A percentile compares a stretch with the other conserved stretches of the same genome.
Evolutionary conservation across 306 rosid genomes (phyloP).

Genomic region (Vigna reflexopilosa): DNA sequence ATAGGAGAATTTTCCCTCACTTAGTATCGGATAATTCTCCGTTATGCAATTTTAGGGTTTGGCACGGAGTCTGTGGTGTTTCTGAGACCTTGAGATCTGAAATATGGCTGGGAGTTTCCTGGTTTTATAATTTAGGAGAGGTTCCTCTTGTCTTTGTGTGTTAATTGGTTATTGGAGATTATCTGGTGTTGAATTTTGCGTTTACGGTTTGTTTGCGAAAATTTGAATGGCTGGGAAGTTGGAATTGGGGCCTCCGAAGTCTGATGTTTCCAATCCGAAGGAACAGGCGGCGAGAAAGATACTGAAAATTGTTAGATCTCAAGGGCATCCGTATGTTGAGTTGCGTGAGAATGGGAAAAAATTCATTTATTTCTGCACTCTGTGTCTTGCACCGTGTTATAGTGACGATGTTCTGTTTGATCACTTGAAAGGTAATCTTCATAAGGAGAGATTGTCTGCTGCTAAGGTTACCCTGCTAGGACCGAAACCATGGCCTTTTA

Average conservation of each 20-base stretch:
- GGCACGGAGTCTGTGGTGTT: conserved; percentile 21
- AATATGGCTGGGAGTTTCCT: conserved; percentile 19
- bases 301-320: conserved; percentile 75
- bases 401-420: conserved; percentile 74
- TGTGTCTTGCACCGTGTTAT: conserved; percentile 82
- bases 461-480: conserved; percentile 78
- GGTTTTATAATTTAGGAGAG: conserved; percentile 37
- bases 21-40: conserved; percentile 27
- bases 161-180: conserved; percentile 38
- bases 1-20: background rate
- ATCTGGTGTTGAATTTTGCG: conserved; percentile 37
- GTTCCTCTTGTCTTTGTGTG: conserved; percentile 23
- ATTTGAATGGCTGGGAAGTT: conserved; percentile 68
- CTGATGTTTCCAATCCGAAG: conserved; percentile 51
- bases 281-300: conserved; percentile 75
- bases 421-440: conserved; percentile 90
- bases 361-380: conserved; percentile 75
- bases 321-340: conserved; percentile 86
- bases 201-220: conserved; percentile 41
- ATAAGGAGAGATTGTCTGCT: conserved; percentile 61
- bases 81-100: conserved; percentile 35
- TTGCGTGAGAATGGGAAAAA: conserved; percentile 81
- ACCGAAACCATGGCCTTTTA: conserved; percentile 92
- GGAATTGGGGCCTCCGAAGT: conserved; percentile 61
- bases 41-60: conserved; percentile 47